Base-by-base conservation (phyloP, 139 green algal species). In the Chlorella sp. region DNA sequence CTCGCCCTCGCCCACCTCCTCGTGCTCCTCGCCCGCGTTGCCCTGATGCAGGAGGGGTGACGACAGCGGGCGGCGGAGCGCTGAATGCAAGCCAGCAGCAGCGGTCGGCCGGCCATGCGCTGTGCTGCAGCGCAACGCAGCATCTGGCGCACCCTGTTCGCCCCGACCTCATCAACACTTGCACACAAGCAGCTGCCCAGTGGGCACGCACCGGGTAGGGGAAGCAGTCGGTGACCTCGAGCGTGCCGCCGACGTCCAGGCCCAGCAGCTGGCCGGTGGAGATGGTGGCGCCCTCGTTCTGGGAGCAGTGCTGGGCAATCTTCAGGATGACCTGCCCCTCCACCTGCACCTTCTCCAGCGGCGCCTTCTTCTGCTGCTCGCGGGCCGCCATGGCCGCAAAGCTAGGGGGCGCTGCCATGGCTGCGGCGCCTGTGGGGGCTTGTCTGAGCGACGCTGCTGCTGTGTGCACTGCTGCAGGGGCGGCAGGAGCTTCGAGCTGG, bases 151-250 rank as follows among this genome's bases (percentile, higher is more conserved):
- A 19, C 46, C 8, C 46, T 11, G 8, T 11, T 11, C 46, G 11
- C 46, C 46, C 46, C 11, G 46, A 11, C 46, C 46, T 60, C 51
- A 60, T 60, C 51, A 3, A 16, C 51, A 54, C 46, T 17, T 26
- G 51, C 51, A 60, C 24, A 40, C 70, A 14, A 54, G 40, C 38
- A 22, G 20, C 1, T 4, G 24, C 20, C 4, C 38, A 4, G 11
- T 4, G 22, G 43, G 41, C n/a, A 73, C 93, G 85, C 85, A 97
- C 96, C 64, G 97, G 97, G 84, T 99, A 99, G 3, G 97, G 95
- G 79, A 99, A 99, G 90, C 93, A 98, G 86, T 99, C 95, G 22
- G 97, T 99, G 72, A 99, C 94, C 86, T 99, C 97, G 36, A 99
- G 90, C 56, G 94, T 98, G 36, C 92, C 80, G 0, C 97, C 96